These are phyloP conservation scores for Didymella keratinophila DNA, from an alignment of 2,329 filamentous ascomycete species.

Conservation along the genomic window DNA sequence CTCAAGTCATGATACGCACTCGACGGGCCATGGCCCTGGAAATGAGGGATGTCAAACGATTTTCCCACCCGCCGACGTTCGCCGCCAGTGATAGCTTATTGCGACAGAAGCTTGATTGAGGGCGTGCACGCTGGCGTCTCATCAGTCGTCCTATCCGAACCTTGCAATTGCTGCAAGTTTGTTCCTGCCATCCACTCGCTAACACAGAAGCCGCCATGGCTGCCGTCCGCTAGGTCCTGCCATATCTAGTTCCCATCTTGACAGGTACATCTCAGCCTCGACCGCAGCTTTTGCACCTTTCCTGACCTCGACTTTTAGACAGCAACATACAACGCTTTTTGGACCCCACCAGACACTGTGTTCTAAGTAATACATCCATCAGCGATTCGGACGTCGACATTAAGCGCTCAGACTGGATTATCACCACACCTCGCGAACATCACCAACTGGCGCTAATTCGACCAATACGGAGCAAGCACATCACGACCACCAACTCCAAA, in stretches of 20 bases:
- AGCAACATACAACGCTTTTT: constrained; percentile 35
- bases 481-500: constrained; percentile 15
- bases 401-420: constrained; percentile 46
- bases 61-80: constrained; percentile 30
- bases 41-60: constrained; percentile 39
- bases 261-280: constrained; percentile 26
- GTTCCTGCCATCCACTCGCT: constrained; percentile 27
- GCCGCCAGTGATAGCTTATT: constrained; percentile 37
- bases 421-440: constrained; percentile 29
- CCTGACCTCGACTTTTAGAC: constrained; percentile 29
- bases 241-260: constrained; percentile 25
- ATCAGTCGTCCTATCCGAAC: constrained; percentile 32
- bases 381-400: constrained; percentile 37
- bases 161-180: constrained; percentile 23
- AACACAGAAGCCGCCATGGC: constrained; percentile 36
- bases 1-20: constrained; percentile 14
- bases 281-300: constrained; percentile 18
- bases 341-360: constrained; percentile 34
- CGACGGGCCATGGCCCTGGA: constrained; percentile 26
- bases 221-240: constrained; percentile 33
- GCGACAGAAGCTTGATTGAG: constrained; percentile 34
- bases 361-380: constrained; percentile 41
- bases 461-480: constrained; percentile 40
- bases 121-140: constrained; percentile 40
- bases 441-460: constrained; percentile 41